Base-by-base conservation (phyloP, 2,329 filamentous ascomycete genomes). In the Alternaria conjuncta region DNA sequence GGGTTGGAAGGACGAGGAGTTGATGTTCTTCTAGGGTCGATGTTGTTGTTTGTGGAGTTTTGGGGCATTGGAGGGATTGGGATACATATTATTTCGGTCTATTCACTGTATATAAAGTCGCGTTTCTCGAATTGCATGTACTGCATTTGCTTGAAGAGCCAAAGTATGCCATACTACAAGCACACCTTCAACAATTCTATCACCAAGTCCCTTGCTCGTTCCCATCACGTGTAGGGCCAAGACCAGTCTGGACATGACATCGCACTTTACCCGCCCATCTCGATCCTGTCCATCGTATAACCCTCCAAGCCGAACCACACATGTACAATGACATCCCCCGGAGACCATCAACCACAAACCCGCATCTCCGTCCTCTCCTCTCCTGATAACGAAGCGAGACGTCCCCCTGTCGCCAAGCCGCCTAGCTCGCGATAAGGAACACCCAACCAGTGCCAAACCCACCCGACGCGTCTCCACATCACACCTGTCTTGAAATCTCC, bases 1-100 rank as follows among this genome's bases (percentile, higher is more conserved):
- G 77, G 92, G 92, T 0, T 96, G 92, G 92, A 83, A 78, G 9
- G 89, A 93, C 65, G 86, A 89, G 13, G 88, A 94, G 75, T 73
- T 96, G 69, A 76, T 94, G 69, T 93, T 95, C 79, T 96, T 96
- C 75, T 96, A 65, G 21, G 3, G 5, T 55, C 15, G 51, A 6
- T 3, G 9, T 43, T 36, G 6, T 18, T 25, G 21, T 26, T 15
- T 13, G 8, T 6, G 32, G 46, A 18, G 13, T 23, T 51, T 15
- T 23, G 49, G 6, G 32, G 49, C 11, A 21, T 13, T 15, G 12
- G 18, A 20, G 18, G 25, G 12, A n/a, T 36, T 20, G 8, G 12
- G 28, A 11, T n/a, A 23, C 12, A 36, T 30, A 11, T 36, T 0
- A n/a, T 32, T 23, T 51, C 12, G 28, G 15, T n/a, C 11, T 5